These are phyloP conservation scores for Rhynchosporium graminicola DNA, from an alignment of 2,329 filamentous ascomycete species.

Conservation along the genomic window DNA sequence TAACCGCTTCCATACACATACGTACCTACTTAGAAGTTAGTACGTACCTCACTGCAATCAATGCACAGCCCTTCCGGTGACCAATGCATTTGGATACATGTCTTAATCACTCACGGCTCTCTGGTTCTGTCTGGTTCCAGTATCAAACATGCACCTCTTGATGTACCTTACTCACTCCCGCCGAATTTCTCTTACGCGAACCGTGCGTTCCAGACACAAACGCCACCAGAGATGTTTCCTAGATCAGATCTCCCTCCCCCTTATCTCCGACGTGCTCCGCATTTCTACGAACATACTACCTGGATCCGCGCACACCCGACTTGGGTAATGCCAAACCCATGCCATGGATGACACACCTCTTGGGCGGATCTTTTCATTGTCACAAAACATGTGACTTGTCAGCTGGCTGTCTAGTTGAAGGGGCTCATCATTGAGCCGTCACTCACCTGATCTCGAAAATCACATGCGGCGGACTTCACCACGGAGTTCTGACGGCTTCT, in stretches of 20 bases:
- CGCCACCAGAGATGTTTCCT: slow-evolving; percentile 1
- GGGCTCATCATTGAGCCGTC: slow-evolving; percentile 1
- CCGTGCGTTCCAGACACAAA: slow-evolving; percentile 7
- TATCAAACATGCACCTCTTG: slow-evolving; percentile 6
- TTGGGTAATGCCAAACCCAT: background rate
- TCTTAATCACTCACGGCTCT: too few relatives aligned
- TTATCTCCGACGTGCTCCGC: background rate
- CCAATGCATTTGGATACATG: too few relatives aligned
- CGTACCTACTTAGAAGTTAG: background rate
- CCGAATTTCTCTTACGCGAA: background rate
- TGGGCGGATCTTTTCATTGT: background rate
- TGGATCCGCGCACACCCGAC: background rate
- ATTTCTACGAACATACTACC: background rate
- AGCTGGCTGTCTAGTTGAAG: slow-evolving; percentile 5
- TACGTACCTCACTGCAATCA: background rate
- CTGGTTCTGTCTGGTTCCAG: too few relatives aligned
- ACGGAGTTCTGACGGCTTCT: background rate
- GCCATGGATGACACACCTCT: background rate
- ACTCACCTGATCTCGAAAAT: background rate
- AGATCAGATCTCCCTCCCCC: background rate
- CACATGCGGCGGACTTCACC: background rate
- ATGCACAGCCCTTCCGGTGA: too few relatives aligned
- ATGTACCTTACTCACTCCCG: background rate
- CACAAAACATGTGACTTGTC: slow-evolving; percentile 3
- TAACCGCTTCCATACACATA: background rate